Evolutionary conservation across 305 asterid genomes (phyloP).

Genomic region (Solanum hybrid): DNA sequence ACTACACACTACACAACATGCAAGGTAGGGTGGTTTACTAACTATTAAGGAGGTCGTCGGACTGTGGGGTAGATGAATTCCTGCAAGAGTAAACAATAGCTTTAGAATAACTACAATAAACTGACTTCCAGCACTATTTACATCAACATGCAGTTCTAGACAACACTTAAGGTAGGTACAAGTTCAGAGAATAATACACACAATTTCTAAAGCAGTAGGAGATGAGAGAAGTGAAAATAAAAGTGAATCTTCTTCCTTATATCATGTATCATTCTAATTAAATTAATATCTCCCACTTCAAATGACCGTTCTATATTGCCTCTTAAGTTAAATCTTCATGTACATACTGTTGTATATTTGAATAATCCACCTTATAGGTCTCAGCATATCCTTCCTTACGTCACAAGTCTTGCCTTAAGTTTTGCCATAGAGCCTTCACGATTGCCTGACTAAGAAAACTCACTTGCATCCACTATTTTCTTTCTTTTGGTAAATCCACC

Average conservation of each 20-base stretch:
- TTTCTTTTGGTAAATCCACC: neutral
- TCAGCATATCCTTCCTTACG: neutral
- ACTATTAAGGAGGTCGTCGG: neutral
- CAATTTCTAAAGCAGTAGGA: constrained; percentile 2
- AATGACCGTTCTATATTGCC: neutral
- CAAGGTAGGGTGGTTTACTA: neutral
- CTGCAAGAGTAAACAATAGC: constrained; percentile 2
- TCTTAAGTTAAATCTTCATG: neutral
- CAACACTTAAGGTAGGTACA: neutral
- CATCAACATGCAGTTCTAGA: neutral
- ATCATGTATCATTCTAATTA: neutral
- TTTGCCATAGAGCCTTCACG: neutral
- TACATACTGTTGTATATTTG: neutral
- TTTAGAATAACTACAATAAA: neutral
- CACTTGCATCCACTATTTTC: neutral
- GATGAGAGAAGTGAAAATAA: neutral
- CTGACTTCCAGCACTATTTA: neutral
- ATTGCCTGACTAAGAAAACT: neutral
- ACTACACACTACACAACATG: neutral
- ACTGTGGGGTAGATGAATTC: neutral
- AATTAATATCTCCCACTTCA: neutral
- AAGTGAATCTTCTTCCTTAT: neutral
- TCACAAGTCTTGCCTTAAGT: neutral
- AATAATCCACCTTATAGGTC: neutral
- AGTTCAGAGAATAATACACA: neutral